Conservation (phyloP, 257 asterid genomes). For the Cruciata laevipes region DNA sequence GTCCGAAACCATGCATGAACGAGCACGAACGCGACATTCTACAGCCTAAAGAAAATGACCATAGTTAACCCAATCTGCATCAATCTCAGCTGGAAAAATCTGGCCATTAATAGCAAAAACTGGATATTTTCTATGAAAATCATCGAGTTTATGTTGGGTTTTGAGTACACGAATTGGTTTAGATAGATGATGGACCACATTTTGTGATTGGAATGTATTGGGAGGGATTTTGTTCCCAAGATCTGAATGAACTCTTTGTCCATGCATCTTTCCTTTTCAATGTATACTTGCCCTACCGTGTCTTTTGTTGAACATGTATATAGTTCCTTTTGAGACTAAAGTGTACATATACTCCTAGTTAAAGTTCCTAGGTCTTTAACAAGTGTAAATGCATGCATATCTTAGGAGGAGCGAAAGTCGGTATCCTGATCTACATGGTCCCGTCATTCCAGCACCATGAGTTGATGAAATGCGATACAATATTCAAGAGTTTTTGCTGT, state of each 20-base stretch:
- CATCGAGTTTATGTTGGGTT: too few relatives aligned
- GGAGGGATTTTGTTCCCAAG: background rate
- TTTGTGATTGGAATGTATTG: conserved; percentile 6
- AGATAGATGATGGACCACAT: conserved; percentile 12
- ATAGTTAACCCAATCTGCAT: background rate
- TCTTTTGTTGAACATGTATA: background rate
- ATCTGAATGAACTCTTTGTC: conserved; percentile 2
- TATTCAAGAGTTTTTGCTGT: too few relatives aligned
- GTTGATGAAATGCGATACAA: too few relatives aligned
- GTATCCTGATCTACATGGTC: too few relatives aligned
- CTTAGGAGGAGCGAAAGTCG: too few relatives aligned
- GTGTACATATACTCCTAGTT: too few relatives aligned
- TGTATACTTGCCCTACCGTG: background rate
- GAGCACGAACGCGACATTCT: conserved; percentile 2
- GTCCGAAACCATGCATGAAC: conserved; percentile 1
- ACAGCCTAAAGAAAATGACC: conserved; percentile 9
- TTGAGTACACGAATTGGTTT: background rate
- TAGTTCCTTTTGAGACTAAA: too few relatives aligned
- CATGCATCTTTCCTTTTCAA: background rate
- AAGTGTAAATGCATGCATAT: too few relatives aligned
- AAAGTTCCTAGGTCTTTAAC: too few relatives aligned
- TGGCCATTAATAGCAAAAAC: background rate
- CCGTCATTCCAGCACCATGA: too few relatives aligned
- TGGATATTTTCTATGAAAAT: conserved; percentile 13
- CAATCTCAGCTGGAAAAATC: background rate